phyloP scores from a whole-genome alignment of 225 moss, liverwort and hornwort species.

The Antitrichia curtipendula region DNA sequence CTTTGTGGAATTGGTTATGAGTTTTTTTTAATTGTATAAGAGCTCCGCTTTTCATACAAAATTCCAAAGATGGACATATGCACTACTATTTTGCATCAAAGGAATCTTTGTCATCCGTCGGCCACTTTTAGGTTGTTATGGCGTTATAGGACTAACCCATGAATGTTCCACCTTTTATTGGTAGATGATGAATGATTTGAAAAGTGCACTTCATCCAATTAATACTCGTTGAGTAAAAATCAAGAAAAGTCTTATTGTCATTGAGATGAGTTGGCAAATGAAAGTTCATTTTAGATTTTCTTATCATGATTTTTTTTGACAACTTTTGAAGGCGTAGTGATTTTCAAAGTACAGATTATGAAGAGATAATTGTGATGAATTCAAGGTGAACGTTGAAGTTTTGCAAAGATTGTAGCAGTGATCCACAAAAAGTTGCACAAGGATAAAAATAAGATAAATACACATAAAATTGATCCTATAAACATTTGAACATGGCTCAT shows the following conservation, averaged over 20 bases:
- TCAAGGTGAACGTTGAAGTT: not conserved
- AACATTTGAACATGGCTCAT: not conserved
- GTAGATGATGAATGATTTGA: not conserved
- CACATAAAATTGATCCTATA: rapidly evolving
- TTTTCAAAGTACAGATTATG: not conserved
- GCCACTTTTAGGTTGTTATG: rapidly evolving
- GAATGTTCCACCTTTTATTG: not conserved
- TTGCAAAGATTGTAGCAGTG: not conserved
- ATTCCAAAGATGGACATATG: not conserved
- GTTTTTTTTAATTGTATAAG: not conserved
- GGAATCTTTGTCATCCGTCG: not conserved
- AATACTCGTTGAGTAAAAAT: too few relatives aligned
- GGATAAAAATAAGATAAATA: not conserved
- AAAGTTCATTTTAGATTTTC: not conserved
- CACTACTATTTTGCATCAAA: not conserved
- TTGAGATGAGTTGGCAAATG: too few relatives aligned
- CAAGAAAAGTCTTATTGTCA: too few relatives aligned
- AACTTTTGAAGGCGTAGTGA: not conserved
- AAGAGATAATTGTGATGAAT: not conserved
- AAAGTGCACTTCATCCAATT: too few relatives aligned
- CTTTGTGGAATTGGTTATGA: not conserved
- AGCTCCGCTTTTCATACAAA: not conserved
- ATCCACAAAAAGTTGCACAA: not conserved
- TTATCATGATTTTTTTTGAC: not conserved
- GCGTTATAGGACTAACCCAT: rapidly evolving